Conservation (phyloP, 495 filamentous ascomycete species). For the Podospora appendiculata region DNA sequence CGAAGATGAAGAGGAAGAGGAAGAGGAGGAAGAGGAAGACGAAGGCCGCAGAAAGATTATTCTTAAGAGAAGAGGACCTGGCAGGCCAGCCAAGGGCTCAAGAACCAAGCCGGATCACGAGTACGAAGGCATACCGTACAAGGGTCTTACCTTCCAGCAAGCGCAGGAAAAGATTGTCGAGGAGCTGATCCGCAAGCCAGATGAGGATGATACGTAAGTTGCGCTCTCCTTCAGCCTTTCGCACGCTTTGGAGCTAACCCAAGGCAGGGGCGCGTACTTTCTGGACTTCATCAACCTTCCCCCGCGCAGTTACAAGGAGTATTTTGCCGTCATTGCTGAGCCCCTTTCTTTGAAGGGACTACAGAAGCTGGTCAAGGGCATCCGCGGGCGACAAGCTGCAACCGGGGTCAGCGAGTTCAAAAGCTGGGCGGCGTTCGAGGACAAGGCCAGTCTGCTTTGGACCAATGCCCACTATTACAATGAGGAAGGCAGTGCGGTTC, state of each 20-base stretch:
- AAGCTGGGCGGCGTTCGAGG: slow-evolving; percentile 72
- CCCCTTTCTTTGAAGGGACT: slow-evolving; percentile 65
- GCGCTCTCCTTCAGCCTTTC: neutral
- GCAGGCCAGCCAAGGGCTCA: slow-evolving; percentile 13
- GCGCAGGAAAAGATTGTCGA: slow-evolving; percentile 75
- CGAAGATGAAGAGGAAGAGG: slow-evolving; percentile 26
- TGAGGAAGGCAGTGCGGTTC: slow-evolving; percentile 78
- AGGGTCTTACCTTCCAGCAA: slow-evolving; percentile 63
- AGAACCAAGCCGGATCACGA: slow-evolving; percentile 39
- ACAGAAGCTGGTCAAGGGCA: slow-evolving; percentile 62
- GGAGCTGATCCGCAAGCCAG: slow-evolving; percentile 56
- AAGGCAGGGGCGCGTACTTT: slow-evolving; percentile 45
- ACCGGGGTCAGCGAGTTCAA: slow-evolving; percentile 66
- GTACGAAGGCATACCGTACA: slow-evolving; percentile 46
- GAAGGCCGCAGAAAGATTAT: slow-evolving; percentile 21
- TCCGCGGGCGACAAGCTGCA: slow-evolving; percentile 53
- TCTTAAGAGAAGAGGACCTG: slow-evolving; percentile 21
- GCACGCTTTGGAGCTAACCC: slow-evolving; percentile 12
- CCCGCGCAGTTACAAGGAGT: slow-evolving; percentile 55
- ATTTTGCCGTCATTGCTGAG: slow-evolving; percentile 67
- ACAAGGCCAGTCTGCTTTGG: slow-evolving; percentile 71
- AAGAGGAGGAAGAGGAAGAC: slow-evolving; percentile 24
- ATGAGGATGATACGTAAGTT: slow-evolving; percentile 42
- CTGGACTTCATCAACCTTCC: slow-evolving; percentile 61
- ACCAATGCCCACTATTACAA: slow-evolving; percentile 82